phyloP scores from a whole-genome alignment of 352 stramenopile genomes.

The Phytopythium aichiense region DNA sequence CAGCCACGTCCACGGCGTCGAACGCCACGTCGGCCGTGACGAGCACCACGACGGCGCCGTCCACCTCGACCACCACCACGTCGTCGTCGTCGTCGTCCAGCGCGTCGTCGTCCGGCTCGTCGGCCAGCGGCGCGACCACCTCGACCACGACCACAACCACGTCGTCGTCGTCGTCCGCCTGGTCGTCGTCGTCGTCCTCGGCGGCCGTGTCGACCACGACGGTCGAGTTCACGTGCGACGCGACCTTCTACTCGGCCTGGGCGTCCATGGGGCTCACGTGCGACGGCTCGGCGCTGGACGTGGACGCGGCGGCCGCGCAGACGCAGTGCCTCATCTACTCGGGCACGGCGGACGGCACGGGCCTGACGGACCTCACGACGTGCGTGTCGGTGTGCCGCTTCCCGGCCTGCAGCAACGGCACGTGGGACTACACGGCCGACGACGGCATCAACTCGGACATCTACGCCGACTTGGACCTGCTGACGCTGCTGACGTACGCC shows the following conservation, averaged over 20 bases:
- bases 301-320: conserved; percentile 34
- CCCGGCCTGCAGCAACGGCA: conserved; percentile 61
- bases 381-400: conserved; percentile 84
- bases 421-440: conserved; percentile 69
- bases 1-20: conserved; percentile 1
- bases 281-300: conserved; percentile 41
- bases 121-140: conserved; percentile 8
- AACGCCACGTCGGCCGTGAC: not conserved
- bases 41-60: not conserved
- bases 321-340: conserved; percentile 80
- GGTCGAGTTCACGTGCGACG: conserved; percentile 68
- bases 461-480: conserved; percentile 68
- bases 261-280: conserved; percentile 61
- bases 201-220: conserved; percentile 11
- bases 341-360: conserved; percentile 39
- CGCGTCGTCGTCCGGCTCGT: conserved; percentile 3
- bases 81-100: conserved; percentile 8
- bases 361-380: conserved; percentile 50
- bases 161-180: conserved; percentile 9
- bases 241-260: conserved; percentile 79
- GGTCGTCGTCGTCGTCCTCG: conserved; percentile 1
- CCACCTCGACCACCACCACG: conserved; percentile 7
- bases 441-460: conserved; percentile 67
- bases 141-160: conserved; percentile 2
- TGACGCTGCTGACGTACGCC: conserved; percentile 45